phyloP scores from a whole-genome alignment of 2,329 filamentous ascomycete genomes.

The Cladosporium oxysporum region DNA sequence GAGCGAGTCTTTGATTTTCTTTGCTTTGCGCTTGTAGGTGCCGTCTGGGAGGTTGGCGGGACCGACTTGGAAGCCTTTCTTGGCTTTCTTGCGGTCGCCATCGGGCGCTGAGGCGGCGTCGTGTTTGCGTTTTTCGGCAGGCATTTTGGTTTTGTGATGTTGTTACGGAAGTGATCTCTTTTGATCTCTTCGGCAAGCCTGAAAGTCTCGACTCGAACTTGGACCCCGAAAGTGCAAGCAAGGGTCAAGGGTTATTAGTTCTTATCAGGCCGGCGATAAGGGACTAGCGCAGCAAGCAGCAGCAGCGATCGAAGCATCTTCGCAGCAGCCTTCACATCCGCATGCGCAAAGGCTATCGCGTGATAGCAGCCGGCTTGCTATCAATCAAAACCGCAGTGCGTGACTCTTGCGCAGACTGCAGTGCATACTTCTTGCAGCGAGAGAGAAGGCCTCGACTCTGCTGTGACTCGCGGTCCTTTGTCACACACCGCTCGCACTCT shows the following conservation, averaged over 20 bases:
- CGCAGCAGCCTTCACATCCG: not conserved
- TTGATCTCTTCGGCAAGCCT: not conserved
- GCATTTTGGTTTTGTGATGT: slow-evolving; percentile 4
- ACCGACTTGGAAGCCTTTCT: slow-evolving; percentile 80
- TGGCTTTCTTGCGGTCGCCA: slow-evolving; percentile 48
- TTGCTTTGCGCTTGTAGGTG: slow-evolving; percentile 83
- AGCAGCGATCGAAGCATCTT: not conserved
- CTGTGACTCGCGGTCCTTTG: not conserved
- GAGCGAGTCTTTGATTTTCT: slow-evolving; percentile 84
- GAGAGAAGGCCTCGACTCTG: not conserved
- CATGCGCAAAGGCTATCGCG: slow-evolving; percentile 5
- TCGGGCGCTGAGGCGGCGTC: not conserved
- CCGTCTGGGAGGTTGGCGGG: slow-evolving; percentile 91
- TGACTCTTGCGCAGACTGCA: not conserved
- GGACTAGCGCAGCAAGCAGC: not conserved
- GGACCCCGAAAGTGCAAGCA: not conserved
- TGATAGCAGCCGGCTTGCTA: not conserved
- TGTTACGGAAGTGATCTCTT: not conserved
- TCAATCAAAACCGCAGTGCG: not conserved
- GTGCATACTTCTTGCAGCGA: not conserved
- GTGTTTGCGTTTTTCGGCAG: slow-evolving; percentile 21
- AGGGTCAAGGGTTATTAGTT: not conserved
- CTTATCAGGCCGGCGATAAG: not conserved
- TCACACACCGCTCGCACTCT: not conserved
- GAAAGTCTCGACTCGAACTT: not conserved